A percentile compares a stretch with the other conserved stretches of the same genome.
Conservation (phyloP, 352 stramenopile species). For the Phytophthora gonapodyides region DNA sequence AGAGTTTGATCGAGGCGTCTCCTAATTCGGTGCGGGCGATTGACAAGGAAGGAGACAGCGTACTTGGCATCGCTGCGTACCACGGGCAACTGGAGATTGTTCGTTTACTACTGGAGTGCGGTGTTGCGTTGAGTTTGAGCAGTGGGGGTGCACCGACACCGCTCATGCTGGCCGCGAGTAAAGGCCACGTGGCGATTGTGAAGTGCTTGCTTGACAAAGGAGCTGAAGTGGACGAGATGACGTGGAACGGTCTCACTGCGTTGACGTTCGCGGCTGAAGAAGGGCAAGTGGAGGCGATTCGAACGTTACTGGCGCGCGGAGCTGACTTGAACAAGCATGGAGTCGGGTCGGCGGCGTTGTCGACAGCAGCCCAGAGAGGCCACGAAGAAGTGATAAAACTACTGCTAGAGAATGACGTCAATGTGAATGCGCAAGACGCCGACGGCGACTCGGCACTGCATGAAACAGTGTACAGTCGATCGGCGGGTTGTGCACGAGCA, state of each 20-base stretch:
- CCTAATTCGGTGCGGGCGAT: slow-evolving; percentile 8
- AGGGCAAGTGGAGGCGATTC: not conserved
- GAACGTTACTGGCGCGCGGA: no score
- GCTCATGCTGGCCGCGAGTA: slow-evolving; percentile 19
- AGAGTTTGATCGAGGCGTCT: not conserved
- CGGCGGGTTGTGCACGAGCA: not conserved
- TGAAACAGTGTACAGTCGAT: slow-evolving; percentile 2
- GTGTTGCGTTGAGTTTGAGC: not conserved
- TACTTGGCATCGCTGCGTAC: slow-evolving; percentile 8
- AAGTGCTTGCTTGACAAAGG: slow-evolving; percentile 10
- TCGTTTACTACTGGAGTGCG: slow-evolving; percentile 5
- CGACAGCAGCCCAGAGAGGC: slow-evolving; percentile 7
- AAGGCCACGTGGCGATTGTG: slow-evolving; percentile 14
- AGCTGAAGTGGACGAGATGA: slow-evolving; percentile 10
- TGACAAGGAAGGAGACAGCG: slow-evolving; percentile 13
- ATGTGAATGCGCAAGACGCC: slow-evolving; percentile 9
- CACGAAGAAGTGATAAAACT: slow-evolving; percentile 20
- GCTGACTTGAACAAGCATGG: no score
- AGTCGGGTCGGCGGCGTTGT: not conserved
- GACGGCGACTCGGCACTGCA: slow-evolving; percentile 21
- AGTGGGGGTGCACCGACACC: slow-evolving; percentile 17
- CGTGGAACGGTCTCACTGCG: slow-evolving; percentile 15
- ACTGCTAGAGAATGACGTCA: slow-evolving; percentile 4
- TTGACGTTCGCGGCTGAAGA: slow-evolving; percentile 27
- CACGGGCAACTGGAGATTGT: slow-evolving; percentile 4